These are phyloP conservation scores for Trametes versicolor DNA, from an alignment of 1,284 basidiomycete species.

Conservation along the genomic window DNA sequence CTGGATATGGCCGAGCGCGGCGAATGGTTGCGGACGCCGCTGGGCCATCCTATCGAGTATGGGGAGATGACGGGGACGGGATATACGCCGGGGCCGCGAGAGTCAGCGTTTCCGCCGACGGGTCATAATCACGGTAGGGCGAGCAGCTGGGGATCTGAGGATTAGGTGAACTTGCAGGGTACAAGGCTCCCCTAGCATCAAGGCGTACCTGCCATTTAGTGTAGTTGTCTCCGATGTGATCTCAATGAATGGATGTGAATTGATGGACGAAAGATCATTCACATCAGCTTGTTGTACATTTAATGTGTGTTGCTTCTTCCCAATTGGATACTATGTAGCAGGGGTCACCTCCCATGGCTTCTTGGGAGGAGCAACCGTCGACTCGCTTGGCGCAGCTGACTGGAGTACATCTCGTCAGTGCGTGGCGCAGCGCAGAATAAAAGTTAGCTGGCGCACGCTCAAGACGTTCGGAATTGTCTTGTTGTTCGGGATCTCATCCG, in stretches of 20 bases:
- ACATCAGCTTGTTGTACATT: background rate
- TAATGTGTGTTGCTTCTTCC: background rate
- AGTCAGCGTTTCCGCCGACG: no score
- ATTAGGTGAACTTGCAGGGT: no score
- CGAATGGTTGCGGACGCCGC: background rate
- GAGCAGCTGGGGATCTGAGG: no score
- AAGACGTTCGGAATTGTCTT: constrained; percentile 69
- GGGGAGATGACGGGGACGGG: background rate
- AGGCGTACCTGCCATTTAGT: no score
- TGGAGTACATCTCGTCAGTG: constrained; percentile 37
- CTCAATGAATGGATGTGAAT: no score
- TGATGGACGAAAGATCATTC: background rate
- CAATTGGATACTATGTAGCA: constrained; percentile 2
- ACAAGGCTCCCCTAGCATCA: no score
- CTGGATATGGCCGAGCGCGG: constrained; percentile 12
- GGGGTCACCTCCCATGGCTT: constrained; percentile 68
- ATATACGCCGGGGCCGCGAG: no score
- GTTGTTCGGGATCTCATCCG: constrained; percentile 81
- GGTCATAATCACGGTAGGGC: no score
- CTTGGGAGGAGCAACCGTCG: constrained; percentile 55
- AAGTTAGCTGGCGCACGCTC: constrained; percentile 56
- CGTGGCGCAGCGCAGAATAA: background rate
- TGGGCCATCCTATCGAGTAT: background rate
- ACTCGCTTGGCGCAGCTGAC: constrained; percentile 64
- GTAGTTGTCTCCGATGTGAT: no score